Evolutionary conservation across 169 alveolate genomes (phyloP).

Genomic region (Plasmodium knowlesi): DNA sequence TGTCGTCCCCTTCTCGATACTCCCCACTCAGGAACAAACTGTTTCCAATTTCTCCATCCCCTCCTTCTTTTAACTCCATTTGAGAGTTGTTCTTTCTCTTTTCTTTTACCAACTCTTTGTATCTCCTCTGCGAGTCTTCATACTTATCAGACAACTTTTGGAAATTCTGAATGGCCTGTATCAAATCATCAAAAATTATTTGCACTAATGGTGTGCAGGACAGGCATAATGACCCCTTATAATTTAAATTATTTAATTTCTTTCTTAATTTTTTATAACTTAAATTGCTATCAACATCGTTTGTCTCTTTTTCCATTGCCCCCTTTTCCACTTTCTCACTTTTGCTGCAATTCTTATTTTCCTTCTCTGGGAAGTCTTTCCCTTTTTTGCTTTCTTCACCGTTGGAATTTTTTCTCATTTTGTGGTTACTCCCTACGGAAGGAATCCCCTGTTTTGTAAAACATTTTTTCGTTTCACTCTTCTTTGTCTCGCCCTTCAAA

Average conservation of each 20-base stretch:
- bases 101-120: conserved; percentile 33
- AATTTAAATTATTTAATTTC: conserved; percentile 40
- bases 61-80: not conserved
- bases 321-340: not conserved
- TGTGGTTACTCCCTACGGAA: conserved; percentile 1
- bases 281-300: not conserved
- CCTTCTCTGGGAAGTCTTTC: not conserved
- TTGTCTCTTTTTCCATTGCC: not conserved
- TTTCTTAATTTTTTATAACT: conserved; percentile 37
- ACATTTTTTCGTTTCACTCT: not conserved
- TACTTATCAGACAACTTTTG: conserved; percentile 57
- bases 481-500: not conserved
- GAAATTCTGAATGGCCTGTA: conserved; percentile 72
- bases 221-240: conserved; percentile 53
- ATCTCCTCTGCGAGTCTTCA: conserved; percentile 40
- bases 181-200: conserved; percentile 56
- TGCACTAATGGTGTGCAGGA: conserved; percentile 62
- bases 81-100: not conserved
- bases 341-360: not conserved
- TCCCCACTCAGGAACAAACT: not conserved
- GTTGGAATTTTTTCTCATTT: not conserved
- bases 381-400: not conserved
- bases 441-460: not conserved
- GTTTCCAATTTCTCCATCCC: not conserved
- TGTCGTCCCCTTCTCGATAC: not conserved